Evolutionary conservation across 495 filamentous ascomycete genomes (phyloP), one percentile per base, ranked within the genome.

Genomic region (Mycothermus thermophilus): DNA sequence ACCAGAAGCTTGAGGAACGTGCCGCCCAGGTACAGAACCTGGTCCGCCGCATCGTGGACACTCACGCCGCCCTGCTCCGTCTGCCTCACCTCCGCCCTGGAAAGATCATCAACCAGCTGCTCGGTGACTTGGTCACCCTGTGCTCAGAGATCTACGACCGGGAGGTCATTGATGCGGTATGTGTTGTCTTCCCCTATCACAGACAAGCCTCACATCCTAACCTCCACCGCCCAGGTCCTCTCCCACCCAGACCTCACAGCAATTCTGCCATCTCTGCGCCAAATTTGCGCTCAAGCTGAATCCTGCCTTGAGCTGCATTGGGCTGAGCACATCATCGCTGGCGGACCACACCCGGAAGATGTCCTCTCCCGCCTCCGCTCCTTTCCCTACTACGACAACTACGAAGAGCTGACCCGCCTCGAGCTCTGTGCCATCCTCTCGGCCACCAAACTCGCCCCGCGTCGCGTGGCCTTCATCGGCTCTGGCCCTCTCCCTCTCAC

Each of bases 381-480:
- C 14, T 55, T 55, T 9, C 50, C 47, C 1, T 55, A 55, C 35
- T 53, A 48, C 42, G 36, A 42, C 1, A 55, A 55, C 42, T 55
- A 55, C 39, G 32, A 45, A 12, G 47, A 53, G 1, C 30, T 55
- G n/a, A 45, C 52, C 1, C 41, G 47, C 14, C 40, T 53, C 5
- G 52, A 55, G 29, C 37, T 53, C 9, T 47, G 42, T 21, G 43
- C 49, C 24, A 48, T 55, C 15, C 42, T 43, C 14, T 38, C 52
- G 5, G 47, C 44, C 0, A 34, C 44, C 11, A 35, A 41, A 0
- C 20, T 21, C 0, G 2, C 39, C 5, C 50, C 50, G 7, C 32
- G 30, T 7, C 31, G 35, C n/a, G 34, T 53, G 1, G 50, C 52
- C 9, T 55, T 55, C 20, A 43, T 55, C 15, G 52, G 52, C 13